These are phyloP conservation scores for Wallacemonas sp. DNA, from an alignment of 208 protist genomes.

Conservation along the genomic window DNA sequence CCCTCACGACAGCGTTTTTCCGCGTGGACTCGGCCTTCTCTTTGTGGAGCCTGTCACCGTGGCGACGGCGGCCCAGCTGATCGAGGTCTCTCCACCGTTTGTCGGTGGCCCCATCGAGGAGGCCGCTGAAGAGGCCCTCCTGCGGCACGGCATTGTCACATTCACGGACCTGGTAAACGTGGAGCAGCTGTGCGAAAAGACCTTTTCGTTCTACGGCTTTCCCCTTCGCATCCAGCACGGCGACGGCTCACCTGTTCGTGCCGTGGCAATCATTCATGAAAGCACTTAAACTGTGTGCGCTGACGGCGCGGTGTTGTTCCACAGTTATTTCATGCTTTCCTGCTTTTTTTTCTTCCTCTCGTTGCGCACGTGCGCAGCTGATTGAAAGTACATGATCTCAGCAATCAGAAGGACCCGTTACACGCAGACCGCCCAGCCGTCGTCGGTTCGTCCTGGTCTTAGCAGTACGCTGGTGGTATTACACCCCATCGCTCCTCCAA, in stretches of 20 bases:
- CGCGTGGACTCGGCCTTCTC: slow-evolving; percentile 18
- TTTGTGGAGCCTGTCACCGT: slow-evolving; percentile 24
- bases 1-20: slow-evolving; percentile 7
- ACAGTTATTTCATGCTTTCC: too few relatives aligned
- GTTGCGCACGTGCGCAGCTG: too few relatives aligned
- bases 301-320: too few relatives aligned
- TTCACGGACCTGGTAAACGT: slow-evolving; percentile 49
- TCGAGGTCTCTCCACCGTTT: slow-evolving; percentile 23
- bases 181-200: slow-evolving; percentile 14
- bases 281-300: too few relatives aligned
- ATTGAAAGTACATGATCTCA: too few relatives aligned
- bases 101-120: slow-evolving; percentile 36
- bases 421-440: too few relatives aligned
- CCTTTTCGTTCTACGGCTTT: slow-evolving; percentile 39
- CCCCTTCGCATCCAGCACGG: slow-evolving; percentile 36
- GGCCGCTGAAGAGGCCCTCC: slow-evolving; percentile 23
- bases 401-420: too few relatives aligned
- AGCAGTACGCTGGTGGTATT: too few relatives aligned
- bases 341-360: slow-evolving; percentile 2
- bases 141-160: slow-evolving; percentile 26
- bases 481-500: too few relatives aligned
- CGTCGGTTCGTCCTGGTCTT: too few relatives aligned
- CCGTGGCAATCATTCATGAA: slow-evolving; percentile 28
- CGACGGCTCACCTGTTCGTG: slow-evolving; percentile 48
- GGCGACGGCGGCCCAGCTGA: slow-evolving; percentile 5